These are phyloP conservation scores for Penicillium sp. DNA, from an alignment of 2,329 filamentous ascomycete genomes.

Conservation along the genomic window DNA sequence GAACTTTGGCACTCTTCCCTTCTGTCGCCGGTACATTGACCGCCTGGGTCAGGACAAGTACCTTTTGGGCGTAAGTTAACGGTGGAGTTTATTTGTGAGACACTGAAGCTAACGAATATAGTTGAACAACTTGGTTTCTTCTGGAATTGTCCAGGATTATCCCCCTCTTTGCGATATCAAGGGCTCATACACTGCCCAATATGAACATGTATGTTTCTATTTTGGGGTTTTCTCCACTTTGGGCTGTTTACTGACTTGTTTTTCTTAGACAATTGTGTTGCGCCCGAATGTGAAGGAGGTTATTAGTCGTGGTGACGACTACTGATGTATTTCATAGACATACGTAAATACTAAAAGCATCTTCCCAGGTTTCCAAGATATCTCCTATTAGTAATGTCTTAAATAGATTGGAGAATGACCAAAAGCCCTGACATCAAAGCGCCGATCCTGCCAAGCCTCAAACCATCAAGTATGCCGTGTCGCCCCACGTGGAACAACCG, in stretches of 20 bases:
- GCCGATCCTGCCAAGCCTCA: slow-evolving; percentile 21
- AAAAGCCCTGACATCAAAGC: neutral
- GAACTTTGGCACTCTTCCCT: slow-evolving; percentile 92
- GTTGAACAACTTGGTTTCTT: slow-evolving; percentile 81
- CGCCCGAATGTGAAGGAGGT: slow-evolving; percentile 82
- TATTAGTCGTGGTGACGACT: slow-evolving; percentile 82
- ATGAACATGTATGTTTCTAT: slow-evolving; percentile 74
- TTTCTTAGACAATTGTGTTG: slow-evolving; percentile 67
- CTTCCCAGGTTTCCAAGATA: neutral
- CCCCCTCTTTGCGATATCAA: slow-evolving; percentile 88
- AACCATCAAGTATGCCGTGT: slow-evolving; percentile 22
- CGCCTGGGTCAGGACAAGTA: slow-evolving; percentile 95
- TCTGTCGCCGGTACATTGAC: slow-evolving; percentile 87
- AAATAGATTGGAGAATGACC: neutral
- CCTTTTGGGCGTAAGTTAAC: slow-evolving; percentile 69
- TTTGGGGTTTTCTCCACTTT: neutral
- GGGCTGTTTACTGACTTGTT: slow-evolving; percentile 15
- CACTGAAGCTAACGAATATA: slow-evolving; percentile 41
- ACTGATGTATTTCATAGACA: slow-evolving; percentile 50
- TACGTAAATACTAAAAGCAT: slow-evolving; percentile 11
- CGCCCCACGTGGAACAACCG: slow-evolving; percentile 41
- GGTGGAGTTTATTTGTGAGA: neutral
- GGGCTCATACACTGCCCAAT: slow-evolving; percentile 92
- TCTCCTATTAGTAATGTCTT: slow-evolving; percentile 5
- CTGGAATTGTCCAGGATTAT: slow-evolving; percentile 85